Percentiles rank a stretch among this genome's conserved stretches.
Conservation (phyloP, 2,329 filamentous ascomycete genomes). For the Hypoxylon sp. region DNA sequence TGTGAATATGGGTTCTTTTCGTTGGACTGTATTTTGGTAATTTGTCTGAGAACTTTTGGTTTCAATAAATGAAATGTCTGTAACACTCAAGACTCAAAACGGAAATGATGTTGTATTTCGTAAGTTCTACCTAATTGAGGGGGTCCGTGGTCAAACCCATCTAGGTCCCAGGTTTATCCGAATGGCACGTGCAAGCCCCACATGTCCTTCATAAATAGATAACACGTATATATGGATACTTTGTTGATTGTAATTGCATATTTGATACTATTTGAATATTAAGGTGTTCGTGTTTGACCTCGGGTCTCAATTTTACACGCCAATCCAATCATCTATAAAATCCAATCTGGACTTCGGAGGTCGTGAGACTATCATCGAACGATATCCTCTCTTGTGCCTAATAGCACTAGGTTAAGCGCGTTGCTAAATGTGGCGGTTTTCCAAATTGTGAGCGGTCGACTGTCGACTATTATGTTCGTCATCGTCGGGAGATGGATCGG, state of each 20-base stretch:
- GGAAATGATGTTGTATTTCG: too few relatives aligned
- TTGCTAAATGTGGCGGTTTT: background rate
- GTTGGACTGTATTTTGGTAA: background rate
- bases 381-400: background rate
- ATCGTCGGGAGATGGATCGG: conserved; percentile 16
- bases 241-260: conserved; percentile 6
- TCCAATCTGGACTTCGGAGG: background rate
- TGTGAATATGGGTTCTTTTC: conserved; percentile 2
- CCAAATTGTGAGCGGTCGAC: conserved; percentile 11
- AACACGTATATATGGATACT: conserved; percentile 5
- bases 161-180: too few relatives aligned
- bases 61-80: background rate
- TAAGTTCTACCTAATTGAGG: too few relatives aligned
- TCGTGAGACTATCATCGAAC: conserved; percentile 23
- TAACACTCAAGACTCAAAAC: too few relatives aligned
- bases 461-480: conserved; percentile 21
- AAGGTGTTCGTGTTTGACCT: background rate
- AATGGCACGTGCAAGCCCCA: too few relatives aligned
- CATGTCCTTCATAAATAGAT: conserved; percentile 9
- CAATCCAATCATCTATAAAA: conserved; percentile 11
- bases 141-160: too few relatives aligned
- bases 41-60: background rate
- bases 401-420: background rate
- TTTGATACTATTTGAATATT: background rate
- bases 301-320: background rate